Conservation (phyloP, 805 yeast genomes). For the Metschnikowia henanensis region DNA sequence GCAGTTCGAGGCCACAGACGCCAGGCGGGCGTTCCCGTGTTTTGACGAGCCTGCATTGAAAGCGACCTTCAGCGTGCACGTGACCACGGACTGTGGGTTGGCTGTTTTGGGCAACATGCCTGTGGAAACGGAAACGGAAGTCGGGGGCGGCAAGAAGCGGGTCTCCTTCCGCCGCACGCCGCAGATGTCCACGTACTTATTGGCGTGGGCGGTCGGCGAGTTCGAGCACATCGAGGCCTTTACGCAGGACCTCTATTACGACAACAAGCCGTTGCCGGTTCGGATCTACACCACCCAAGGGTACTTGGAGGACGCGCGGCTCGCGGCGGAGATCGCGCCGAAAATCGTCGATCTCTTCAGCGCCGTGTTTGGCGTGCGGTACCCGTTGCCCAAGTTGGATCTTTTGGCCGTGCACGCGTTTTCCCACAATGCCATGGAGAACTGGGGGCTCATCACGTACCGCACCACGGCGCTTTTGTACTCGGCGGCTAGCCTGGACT, state of each 20-base stretch:
- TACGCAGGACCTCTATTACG: constrained; percentile 37
- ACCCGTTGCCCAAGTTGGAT: constrained; percentile 82
- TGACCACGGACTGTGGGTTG: constrained; percentile 32
- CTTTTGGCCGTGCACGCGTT: constrained; percentile 77
- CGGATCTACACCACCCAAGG: constrained; percentile 55
- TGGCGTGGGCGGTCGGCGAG: constrained; percentile 61
- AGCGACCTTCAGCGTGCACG: constrained; percentile 53
- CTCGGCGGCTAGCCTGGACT: constrained; percentile 47
- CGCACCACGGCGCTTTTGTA: constrained; percentile 53
- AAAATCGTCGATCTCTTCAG: constrained; percentile 52
- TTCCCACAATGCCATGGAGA: constrained; percentile 89
- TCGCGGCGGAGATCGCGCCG: constrained; percentile 49
- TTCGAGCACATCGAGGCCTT: constrained; percentile 52
- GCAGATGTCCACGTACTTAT: constrained; percentile 53
- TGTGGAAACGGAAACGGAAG: constrained; percentile 19
- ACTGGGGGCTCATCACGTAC: constrained; percentile 80
- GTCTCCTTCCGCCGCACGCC: constrained; percentile 49
- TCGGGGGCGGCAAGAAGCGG: constrained; percentile 16
- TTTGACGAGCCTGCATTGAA: constrained; percentile 56
- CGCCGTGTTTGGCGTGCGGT: constrained; percentile 48
- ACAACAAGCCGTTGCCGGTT: constrained; percentile 46
- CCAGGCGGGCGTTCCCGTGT: constrained; percentile 59
- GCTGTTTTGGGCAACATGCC: constrained; percentile 53
- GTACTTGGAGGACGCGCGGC: constrained; percentile 44
- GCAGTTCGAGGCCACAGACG: constrained; percentile 61